These are phyloP conservation scores for Avena insularis DNA, from an alignment of 176 grass and related monocot species.

Conservation along the genomic window DNA sequence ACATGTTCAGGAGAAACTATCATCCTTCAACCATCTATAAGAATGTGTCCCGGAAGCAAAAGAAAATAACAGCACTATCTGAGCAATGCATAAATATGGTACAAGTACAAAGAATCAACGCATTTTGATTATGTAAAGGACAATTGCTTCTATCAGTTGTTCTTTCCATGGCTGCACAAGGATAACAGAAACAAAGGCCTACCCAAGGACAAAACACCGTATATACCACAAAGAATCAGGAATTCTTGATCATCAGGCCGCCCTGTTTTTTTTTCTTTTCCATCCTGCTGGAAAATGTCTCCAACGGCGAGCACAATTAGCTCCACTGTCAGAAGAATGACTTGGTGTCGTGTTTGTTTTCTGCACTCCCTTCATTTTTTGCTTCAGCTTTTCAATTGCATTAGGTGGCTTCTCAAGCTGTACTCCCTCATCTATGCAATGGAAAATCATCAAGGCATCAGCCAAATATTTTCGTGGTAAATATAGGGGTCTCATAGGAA, in stretches of 20 bases:
- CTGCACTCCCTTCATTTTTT: not conserved
- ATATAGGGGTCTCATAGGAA: not conserved
- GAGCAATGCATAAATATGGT: conserved; percentile 1
- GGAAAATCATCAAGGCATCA: conserved; percentile 16
- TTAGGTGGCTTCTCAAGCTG: conserved; percentile 70
- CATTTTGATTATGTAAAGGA: conserved; percentile 27
- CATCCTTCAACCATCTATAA: not conserved
- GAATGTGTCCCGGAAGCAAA: not conserved
- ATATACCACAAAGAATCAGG: conserved; percentile 60
- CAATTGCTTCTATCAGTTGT: conserved; percentile 21
- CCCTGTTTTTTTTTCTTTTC: not conserved
- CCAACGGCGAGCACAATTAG: conserved; percentile 32
- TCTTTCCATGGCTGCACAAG: conserved; percentile 7
- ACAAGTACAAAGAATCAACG: conserved; percentile 32
- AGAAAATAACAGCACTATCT: not conserved
- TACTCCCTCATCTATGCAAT: conserved; percentile 69
- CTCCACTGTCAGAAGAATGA: conserved; percentile 27
- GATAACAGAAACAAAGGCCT: conserved; percentile 7
- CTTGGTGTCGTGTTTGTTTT: not conserved
- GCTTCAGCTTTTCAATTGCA: conserved; percentile 56
- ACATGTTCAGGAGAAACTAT: not conserved
- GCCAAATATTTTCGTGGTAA: not conserved
- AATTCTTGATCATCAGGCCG: conserved; percentile 40
- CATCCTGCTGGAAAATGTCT: conserved; percentile 1
- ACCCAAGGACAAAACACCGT: conserved; percentile 4